Evolutionary conservation across 257 asterid species (phyloP).

Genomic region (Nicotiana benthamiana): DNA sequence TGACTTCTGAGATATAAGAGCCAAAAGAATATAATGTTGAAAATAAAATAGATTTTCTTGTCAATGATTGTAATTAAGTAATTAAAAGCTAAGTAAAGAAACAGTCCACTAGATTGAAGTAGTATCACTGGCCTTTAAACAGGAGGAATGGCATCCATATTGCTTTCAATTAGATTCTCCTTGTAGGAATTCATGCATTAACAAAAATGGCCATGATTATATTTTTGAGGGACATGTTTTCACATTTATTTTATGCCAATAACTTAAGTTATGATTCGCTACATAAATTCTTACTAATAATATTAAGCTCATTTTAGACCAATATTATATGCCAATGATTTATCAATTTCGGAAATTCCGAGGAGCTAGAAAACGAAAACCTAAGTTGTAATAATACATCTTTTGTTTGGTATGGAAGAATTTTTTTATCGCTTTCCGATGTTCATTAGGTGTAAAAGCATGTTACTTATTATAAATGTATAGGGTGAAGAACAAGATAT

Average conservation of each 20-base stretch:
- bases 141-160: conserved; percentile 8
- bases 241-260: not conserved
- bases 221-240: not conserved
- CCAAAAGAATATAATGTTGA: not conserved
- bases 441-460: not conserved
- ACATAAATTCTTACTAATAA: no score
- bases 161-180: not conserved
- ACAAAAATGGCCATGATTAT: not conserved
- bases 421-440: not conserved
- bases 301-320: no score
- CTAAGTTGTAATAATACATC: not conserved
- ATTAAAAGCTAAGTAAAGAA: not conserved
- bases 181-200: not conserved
- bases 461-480: not conserved
- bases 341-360: no score
- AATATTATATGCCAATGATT: no score
- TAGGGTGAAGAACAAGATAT: not conserved
- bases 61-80: not conserved
- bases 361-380: not conserved
- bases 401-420: not conserved
- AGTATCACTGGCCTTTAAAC: not conserved
- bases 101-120: not conserved
- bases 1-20: not conserved
- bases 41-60: not conserved
- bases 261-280: no score